phyloP scores from a whole-genome alignment of 2,329 filamentous ascomycete species.

The Ascochyta rabiei region DNA sequence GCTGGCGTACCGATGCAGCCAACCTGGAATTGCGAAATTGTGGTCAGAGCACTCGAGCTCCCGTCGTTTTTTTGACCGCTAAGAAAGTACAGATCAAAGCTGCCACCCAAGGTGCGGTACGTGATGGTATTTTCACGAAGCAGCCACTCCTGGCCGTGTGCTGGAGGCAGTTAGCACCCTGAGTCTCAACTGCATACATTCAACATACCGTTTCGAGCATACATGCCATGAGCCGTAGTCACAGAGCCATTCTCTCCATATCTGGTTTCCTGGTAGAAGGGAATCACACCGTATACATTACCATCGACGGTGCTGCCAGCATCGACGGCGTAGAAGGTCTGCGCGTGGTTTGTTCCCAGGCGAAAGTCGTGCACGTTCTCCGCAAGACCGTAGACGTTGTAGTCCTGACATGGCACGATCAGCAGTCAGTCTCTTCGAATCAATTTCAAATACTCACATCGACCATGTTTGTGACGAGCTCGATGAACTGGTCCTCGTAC shows the following conservation, averaged over 20 bases:
- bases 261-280: slow-evolving; percentile 23
- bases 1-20: slow-evolving; percentile 71
- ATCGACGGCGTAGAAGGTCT: slow-evolving; percentile 72
- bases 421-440: slow-evolving; percentile 27
- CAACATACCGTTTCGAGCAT: slow-evolving; percentile 22
- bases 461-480: slow-evolving; percentile 27
- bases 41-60: slow-evolving; percentile 58
- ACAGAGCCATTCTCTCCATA: slow-evolving; percentile 9
- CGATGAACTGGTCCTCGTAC: slow-evolving; percentile 75
- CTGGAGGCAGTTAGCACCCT: slow-evolving; percentile 28
- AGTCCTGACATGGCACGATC: slow-evolving; percentile 58
- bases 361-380: slow-evolving; percentile 72
- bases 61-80: slow-evolving; percentile 70
- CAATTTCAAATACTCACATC: slow-evolving; percentile 59
- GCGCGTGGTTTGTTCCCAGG: slow-evolving; percentile 68
- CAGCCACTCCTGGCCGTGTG: slow-evolving; percentile 75
- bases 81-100: slow-evolving; percentile 77
- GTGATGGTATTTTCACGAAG: slow-evolving; percentile 67
- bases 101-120: slow-evolving; percentile 74
- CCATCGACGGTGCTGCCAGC: slow-evolving; percentile 41
- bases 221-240: slow-evolving; percentile 20
- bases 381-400: slow-evolving; percentile 75
- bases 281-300: slow-evolving; percentile 18
- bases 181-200: neutral
- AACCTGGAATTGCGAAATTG: slow-evolving; percentile 63